Conservation (phyloP, 768 basidiomycete genomes). For the Favolaschia claudopus region DNA sequence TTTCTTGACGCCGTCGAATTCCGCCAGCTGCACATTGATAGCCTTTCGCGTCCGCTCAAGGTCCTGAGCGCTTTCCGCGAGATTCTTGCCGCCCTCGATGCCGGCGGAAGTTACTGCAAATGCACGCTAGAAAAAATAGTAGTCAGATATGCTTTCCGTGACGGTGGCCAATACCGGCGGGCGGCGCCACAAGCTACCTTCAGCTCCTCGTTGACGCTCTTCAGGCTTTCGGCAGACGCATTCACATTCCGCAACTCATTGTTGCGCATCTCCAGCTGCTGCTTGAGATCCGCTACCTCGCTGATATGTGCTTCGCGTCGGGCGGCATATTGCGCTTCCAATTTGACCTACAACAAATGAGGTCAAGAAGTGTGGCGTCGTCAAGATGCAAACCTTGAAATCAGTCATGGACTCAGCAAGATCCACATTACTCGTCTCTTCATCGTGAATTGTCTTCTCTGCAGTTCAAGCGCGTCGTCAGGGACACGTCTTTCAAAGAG, state of each 20-base stretch:
- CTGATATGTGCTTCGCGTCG: conserved; percentile 89
- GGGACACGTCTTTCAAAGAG: conserved; percentile 14
- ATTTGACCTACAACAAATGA: conserved; percentile 72
- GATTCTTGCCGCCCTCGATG: conserved; percentile 95
- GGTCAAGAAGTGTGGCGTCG: conserved; percentile 25
- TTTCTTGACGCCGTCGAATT: conserved; percentile 99
- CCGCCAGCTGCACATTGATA: conserved; percentile 96
- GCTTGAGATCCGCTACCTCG: conserved; percentile 87
- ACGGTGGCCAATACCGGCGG: conserved; percentile 22
- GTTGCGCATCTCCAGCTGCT: conserved; percentile 84
- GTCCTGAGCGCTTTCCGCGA: conserved; percentile 97
- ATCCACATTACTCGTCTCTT: conserved; percentile 85
- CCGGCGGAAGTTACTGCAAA: conserved; percentile 97
- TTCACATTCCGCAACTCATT: conserved; percentile 88
- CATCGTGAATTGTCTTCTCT: conserved; percentile 94
- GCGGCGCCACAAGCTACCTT: too few species aligned
- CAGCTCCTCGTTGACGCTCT: conserved; percentile 96
- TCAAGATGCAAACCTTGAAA: conserved; percentile 69
- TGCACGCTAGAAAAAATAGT: conserved; percentile 70
- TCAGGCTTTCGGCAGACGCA: conserved; percentile 88
- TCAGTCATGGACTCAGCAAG: conserved; percentile 86
- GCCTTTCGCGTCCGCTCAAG: conserved; percentile 96
- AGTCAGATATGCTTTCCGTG: conserved; percentile 23
- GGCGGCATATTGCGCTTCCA: conserved; percentile 92
- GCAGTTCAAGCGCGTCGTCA: conserved; percentile 29